phyloP scores from a whole-genome alignment of 306 rosid species.

The Arachis stenosperma region DNA sequence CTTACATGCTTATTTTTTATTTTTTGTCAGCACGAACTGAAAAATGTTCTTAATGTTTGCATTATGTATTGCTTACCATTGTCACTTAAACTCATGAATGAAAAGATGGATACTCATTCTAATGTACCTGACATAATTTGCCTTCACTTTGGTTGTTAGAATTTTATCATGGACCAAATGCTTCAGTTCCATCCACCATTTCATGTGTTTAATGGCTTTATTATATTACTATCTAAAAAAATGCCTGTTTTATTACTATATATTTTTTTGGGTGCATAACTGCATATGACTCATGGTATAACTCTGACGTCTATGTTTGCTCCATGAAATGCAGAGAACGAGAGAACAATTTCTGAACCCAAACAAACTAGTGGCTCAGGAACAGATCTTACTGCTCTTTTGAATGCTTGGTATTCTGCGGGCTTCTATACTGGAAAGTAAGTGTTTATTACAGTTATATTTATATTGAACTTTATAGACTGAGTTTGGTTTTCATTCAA shows the following conservation, averaged over 20 bases:
- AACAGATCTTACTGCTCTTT: constrained; percentile 62
- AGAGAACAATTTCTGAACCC: constrained; percentile 40
- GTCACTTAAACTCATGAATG: constrained; percentile 19
- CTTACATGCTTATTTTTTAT: constrained; percentile 8
- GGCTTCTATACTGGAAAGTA: constrained; percentile 91
- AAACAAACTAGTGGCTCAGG: constrained; percentile 51
- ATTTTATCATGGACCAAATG: constrained; percentile 2
- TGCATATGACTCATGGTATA: background rate
- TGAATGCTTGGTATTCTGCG: constrained; percentile 94
- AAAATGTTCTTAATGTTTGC: constrained; percentile 3
- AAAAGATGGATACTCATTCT: constrained; percentile 10
- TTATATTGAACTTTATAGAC: background rate
- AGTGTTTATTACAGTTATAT: constrained; percentile 28
- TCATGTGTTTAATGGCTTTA: constrained; percentile 17
- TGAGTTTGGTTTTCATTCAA: constrained; percentile 18
- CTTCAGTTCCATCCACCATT: constrained; percentile 8
- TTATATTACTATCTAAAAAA: background rate
- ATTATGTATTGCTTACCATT: constrained; percentile 10
- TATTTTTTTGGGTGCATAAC: background rate
- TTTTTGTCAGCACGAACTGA: constrained; percentile 3
- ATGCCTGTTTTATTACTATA: background rate
- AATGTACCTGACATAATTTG: constrained; percentile 6
- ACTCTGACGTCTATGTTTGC: constrained; percentile 12
- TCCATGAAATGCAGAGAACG: constrained; percentile 48
- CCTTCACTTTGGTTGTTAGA: constrained; percentile 2